Base-by-base conservation (phyloP, 495 filamentous ascomycete genomes). In the Tirmania nivea region DNA sequence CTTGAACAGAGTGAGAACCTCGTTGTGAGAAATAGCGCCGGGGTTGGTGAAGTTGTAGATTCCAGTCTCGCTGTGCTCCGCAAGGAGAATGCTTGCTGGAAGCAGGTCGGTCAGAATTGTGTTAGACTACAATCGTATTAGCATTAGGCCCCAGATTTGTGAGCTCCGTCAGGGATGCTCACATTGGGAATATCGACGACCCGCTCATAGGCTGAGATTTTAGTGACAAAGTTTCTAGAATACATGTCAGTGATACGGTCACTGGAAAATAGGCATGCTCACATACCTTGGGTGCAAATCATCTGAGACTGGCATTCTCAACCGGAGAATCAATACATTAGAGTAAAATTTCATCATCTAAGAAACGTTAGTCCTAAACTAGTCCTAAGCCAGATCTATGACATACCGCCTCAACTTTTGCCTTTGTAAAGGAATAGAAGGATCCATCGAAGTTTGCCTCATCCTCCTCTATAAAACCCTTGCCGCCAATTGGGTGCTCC, bases 271-370 rank as follows among this genome's bases (percentile, higher is more conserved):
- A 31, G 25, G 25, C 25, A 1, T 31, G 25, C 25, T 31, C 3
- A 45, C 14, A 14, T 45, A 45, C 39, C 39, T 45, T 36, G 74
- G 61, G 63, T 81, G 77, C 45, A 80, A 65, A 67, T 80, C 75
- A 64, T 80, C 78, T 53, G 73, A 76, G 55, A 80, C 77, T n/a
- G 78, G 78, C 78, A 81, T 81, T 52, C 78, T 74, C 51, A 81
- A 67, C 54, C 78, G 74, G 35, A 81, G 69, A 59, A 80, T 73
- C 47, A 81, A 66, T 60, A 64, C 68, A 64, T 79, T 77, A 47
- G 66, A 64, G 65, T 80, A 80, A 54, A 71, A 64, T 54, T 73
- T 77, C 64, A 81, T 74, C 55, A 80, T 59, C 76, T 79, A 50
- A 37, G 48, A 10, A 5, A 55, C 2, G 25, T 31, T 12, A 16